A percentile compares a stretch with the other conserved stretches of the same genome.
These are phyloP conservation scores for Termitomyces sp. DNA, from an alignment of 768 basidiomycete genomes.

Conservation along the genomic window DNA sequence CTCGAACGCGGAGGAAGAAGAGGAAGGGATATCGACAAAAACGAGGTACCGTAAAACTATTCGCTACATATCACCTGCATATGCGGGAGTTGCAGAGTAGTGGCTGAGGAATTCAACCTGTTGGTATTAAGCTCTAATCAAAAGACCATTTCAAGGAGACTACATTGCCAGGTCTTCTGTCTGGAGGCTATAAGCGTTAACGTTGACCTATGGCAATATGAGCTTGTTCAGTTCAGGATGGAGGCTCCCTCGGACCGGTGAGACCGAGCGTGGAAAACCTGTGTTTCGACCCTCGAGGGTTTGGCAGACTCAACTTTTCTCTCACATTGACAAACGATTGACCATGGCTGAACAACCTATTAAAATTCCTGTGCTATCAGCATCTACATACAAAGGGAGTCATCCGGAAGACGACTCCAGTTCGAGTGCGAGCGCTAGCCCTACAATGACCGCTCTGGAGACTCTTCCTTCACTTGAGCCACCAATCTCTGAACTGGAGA, in stretches of 20 bases:
- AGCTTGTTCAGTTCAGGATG: no score
- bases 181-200: no score
- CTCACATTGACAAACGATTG: not conserved
- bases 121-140: no score
- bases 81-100: no score
- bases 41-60: no score
- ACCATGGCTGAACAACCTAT: conserved; percentile 9
- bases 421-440: conserved; percentile 4
- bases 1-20: no score
- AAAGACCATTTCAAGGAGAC: no score
- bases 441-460: conserved; percentile 3
- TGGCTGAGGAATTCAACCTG: no score
- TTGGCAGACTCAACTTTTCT: not conserved
- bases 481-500: not conserved
- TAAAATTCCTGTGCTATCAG: conserved; percentile 8
- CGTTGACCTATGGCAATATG: no score
- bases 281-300: not conserved
- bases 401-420: conserved; percentile 1
- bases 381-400: not conserved
- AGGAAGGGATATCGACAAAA: no score
- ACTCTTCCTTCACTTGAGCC: conserved; percentile 4
- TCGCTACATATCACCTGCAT: no score
- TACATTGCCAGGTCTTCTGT: no score
- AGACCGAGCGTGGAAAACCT: not conserved
- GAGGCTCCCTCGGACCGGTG: not conserved